Conservation (phyloP, 108 stramenopile species). For the Skeletonema menzelii region DNA sequence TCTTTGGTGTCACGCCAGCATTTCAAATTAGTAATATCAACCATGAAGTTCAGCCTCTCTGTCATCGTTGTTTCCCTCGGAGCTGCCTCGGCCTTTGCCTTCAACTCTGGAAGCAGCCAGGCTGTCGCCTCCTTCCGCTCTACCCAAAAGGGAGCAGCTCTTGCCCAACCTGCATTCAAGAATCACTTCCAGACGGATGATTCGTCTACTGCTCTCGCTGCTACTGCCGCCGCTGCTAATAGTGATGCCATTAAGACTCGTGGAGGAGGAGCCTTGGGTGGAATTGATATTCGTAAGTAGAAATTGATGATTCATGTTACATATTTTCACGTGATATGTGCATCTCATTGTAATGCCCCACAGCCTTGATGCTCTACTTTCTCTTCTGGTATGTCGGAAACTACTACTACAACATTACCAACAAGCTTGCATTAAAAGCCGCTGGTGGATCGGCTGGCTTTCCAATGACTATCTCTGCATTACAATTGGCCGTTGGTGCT, state of each 20-base stretch:
- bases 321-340: background rate
- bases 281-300: slow-evolving; percentile 15
- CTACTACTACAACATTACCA: slow-evolving; percentile 74
- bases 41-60: slow-evolving; percentile 41
- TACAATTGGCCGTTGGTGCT: slow-evolving; percentile 60
- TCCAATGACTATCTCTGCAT: slow-evolving; percentile 53
- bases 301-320: background rate
- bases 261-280: slow-evolving; percentile 12
- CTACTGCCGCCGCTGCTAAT: slow-evolving; percentile 4
- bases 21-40: background rate
- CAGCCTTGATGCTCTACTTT: slow-evolving; percentile 54
- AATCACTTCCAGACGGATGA: background rate
- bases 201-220: slow-evolving; percentile 6
- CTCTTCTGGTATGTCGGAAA: slow-evolving; percentile 71
- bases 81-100: slow-evolving; percentile 35
- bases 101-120: slow-evolving; percentile 21
- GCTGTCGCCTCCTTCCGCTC: background rate
- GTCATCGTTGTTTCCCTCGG: slow-evolving; percentile 22
- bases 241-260: slow-evolving; percentile 21
- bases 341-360: background rate
- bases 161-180: slow-evolving; percentile 22
- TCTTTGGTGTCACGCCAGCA: too few species aligned
- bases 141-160: background rate
- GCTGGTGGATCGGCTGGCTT: slow-evolving; percentile 57
- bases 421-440: slow-evolving; percentile 64